phyloP scores from a whole-genome alignment of 768 basidiomycete species.

The Tulasnella sp. region DNA sequence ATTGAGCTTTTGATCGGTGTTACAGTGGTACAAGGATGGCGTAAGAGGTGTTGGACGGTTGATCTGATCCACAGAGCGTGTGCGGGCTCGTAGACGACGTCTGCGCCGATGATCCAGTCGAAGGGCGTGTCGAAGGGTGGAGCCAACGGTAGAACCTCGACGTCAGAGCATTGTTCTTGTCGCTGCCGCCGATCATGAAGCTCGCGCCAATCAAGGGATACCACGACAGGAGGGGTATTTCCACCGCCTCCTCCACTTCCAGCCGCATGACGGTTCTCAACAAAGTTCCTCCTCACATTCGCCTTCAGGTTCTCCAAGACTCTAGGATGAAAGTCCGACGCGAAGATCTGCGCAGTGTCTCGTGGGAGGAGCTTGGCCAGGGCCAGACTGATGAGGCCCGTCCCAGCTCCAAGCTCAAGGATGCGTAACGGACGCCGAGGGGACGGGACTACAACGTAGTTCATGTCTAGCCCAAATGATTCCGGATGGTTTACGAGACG shows the following conservation, averaged over 20 bases:
- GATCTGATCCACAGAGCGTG: conserved; percentile 59
- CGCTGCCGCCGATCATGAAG: not conserved
- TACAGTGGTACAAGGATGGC: conserved; percentile 20
- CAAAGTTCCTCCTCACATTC: conserved; percentile 49
- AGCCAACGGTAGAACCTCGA: conserved; percentile 26
- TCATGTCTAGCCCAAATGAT: conserved; percentile 30
- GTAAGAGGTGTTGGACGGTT: conserved; percentile 46
- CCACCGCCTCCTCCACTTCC: conserved; percentile 10
- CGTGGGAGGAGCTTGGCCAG: conserved; percentile 37
- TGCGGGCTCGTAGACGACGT: conserved; percentile 61
- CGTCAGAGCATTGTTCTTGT: not conserved
- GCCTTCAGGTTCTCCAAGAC: conserved; percentile 54
- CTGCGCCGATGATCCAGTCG: conserved; percentile 66
- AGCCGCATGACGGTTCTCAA: no score
- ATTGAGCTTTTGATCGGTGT: not conserved
- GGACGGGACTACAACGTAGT: not conserved
- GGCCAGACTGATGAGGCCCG: conserved; percentile 69
- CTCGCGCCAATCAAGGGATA: conserved; percentile 52
- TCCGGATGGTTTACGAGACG: conserved; percentile 42
- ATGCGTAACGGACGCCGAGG: conserved; percentile 31
- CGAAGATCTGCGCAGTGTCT: conserved; percentile 34
- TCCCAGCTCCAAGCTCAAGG: conserved; percentile 79
- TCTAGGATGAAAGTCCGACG: conserved; percentile 70
- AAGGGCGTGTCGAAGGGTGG: conserved; percentile 35
- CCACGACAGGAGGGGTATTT: conserved; percentile 32